Evolutionary conservation across 2,329 filamentous ascomycete genomes (phyloP), one percentile per base, ranked within the genome.

Genomic region (Thielaviopsis euricoi): DNA sequence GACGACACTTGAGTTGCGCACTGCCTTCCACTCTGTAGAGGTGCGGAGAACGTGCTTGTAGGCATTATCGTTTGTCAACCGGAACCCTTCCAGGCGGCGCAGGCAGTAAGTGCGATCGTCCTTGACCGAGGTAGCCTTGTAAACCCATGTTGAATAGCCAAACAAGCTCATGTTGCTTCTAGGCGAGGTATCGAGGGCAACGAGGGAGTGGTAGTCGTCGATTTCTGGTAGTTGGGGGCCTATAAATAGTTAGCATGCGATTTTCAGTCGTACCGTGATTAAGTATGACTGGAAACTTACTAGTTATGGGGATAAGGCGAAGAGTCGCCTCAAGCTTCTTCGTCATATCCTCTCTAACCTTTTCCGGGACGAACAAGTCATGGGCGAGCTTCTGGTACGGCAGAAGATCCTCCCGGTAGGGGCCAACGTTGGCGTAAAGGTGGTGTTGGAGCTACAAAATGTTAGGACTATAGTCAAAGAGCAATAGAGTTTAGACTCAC

Each of bases 341-440:
- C 66, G 95, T 89, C 62, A 95, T 73, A 33, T 96, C 89, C 71
- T 96, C 88, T 57, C 93, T 80, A 6, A 95, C 71, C 60, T 88
- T 83, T 65, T 95, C 90, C 0, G 89, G 82, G 49, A 97, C 79
- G 69, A 98, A 98, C 63, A 97, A 87, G 66, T 97, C 90, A 66
- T 94, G 88, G 1, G 87, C 83, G 59, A 85, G 84, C 60, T 88
- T 82, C 67, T 98, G 91, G 66, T 95, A 95, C 2, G 86, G 82
- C 63, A 87, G 76, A 29, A 95, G 76, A 62, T 89, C 89, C 62
- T 91, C 86, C 61, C 83, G 81, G 67, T 89, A 81, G n/a, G 87
- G 83, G 6, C 88, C 89, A 58, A 90, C 79, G 0, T 90, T 89
- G 33, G 89, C 87, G 69, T 98, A 98, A 13, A 95, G 78, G 69